Evolutionary conservation across 495 filamentous ascomycete genomes (phyloP), one percentile per base, ranked within the genome.

Genomic region (Podospora comata): DNA sequence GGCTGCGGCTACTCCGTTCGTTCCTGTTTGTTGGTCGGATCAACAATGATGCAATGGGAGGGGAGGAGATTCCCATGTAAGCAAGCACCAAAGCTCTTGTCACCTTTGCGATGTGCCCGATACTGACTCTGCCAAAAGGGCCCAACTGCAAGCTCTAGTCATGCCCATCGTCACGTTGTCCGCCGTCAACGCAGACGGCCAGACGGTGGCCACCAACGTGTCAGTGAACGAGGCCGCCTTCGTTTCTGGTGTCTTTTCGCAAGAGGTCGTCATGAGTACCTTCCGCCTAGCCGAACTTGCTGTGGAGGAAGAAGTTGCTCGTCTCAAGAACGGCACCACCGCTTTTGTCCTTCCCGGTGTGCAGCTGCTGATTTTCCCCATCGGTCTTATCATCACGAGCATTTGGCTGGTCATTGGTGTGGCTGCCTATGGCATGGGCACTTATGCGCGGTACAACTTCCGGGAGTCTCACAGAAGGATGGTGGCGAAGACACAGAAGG

Each of bases 281-380:
- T 78, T 81, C 26, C 71, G 74, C 34, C 62, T 74, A n/a, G 77
- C 84, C n/a, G 70, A 81, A 61, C 63, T 78, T 26, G 79, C 78
- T 0, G 79, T 83, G 39, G 68, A 80, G 26, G 70, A 70, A 5
- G 69, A 79, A n/a, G 68, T 79, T 2, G 70, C 62, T 0, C 63
- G 70, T 6, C 64, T 84, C 20, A 69, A 68, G 44, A 79, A 81
- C 64, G 81, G 81, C 65, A 80, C 71, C 0, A 76, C 78, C n/a
- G 78, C 83, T 0, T 92, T 91, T 73, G 81, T 89, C 0, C 75
- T 92, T 1, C 90, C 90, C 0, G 91, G 91, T 3, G 85, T 84
- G 44, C 83, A 84, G 27, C 85, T 92, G 60, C 77, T 87, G 60
- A 88, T 90, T 62, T 89, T 90, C 76, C 91, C 91, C 0, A 78